Percentiles rank a stretch among this genome's conserved stretches.
Evolutionary conservation across 257 asterid species (phyloP).

Genomic region (Paraleonurus japonicus): DNA sequence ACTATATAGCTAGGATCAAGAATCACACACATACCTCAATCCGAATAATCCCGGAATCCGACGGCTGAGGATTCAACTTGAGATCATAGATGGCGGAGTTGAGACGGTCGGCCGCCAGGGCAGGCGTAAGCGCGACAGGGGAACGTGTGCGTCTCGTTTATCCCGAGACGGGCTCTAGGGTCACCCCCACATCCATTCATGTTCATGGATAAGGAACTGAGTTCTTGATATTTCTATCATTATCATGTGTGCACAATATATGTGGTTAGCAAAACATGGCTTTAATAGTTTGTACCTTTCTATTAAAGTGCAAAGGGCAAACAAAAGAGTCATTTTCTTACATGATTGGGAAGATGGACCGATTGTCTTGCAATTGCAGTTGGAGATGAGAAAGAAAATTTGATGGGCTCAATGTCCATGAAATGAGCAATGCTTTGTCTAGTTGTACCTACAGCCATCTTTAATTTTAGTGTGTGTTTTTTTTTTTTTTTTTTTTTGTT

Average conservation of each 20-base stretch:
- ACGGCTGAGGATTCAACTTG: slow-evolving; percentile 38
- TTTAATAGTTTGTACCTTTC: slow-evolving; percentile 7
- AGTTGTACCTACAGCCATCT: slow-evolving; percentile 36
- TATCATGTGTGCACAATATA: not conserved
- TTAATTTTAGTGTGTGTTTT: not conserved
- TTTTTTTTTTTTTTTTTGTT: not conserved
- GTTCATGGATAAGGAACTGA: slow-evolving; percentile 57
- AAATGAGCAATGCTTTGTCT: slow-evolving; percentile 40
- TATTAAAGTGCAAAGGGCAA: not conserved
- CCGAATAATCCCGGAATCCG: slow-evolving; percentile 72
- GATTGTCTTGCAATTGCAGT: slow-evolving; percentile 39
- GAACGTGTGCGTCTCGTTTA: slow-evolving; percentile 57
- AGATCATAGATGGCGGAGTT: slow-evolving; percentile 59
- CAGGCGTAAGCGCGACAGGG: slow-evolving; percentile 52
- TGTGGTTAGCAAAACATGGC: slow-evolving; percentile 11
- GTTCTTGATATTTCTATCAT: slow-evolving; percentile 45
- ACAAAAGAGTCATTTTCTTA: slow-evolving; percentile 25
- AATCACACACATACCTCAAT: slow-evolving; percentile 51
- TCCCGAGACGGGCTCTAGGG: slow-evolving; percentile 59
- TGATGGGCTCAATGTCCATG: slow-evolving; percentile 45
- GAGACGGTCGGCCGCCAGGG: slow-evolving; percentile 60
- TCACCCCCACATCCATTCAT: slow-evolving; percentile 70
- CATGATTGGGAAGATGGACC: slow-evolving; percentile 39
- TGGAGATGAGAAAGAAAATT: slow-evolving; percentile 39
- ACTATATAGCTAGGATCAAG: not conserved